Evolutionary conservation across 2,329 filamentous ascomycete genomes (phyloP).

Genomic region (Curvularia lunata): DNA sequence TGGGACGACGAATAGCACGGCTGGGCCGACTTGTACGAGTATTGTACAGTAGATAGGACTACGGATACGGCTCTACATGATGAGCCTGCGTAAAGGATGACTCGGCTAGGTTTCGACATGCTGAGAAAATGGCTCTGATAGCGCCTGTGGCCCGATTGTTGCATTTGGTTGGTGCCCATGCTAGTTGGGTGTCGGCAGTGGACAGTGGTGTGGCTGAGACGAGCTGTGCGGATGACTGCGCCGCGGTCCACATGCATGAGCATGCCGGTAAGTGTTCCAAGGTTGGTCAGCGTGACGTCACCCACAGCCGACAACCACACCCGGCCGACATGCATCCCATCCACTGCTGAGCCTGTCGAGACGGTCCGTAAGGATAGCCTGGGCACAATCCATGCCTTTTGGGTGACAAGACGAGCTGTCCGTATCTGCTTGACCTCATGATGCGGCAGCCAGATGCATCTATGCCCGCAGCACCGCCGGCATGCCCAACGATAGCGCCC

Average conservation of each 20-base stretch:
- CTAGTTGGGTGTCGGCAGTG: slow-evolving; percentile 2
- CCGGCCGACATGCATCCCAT: slow-evolving; percentile 20
- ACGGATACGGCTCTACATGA: slow-evolving; percentile 4
- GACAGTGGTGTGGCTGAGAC: slow-evolving; percentile 22
- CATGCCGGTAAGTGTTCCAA: slow-evolving; percentile 6
- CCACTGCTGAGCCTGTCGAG: slow-evolving; percentile 24
- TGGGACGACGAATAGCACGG: not conserved
- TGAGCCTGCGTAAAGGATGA: slow-evolving; percentile 1
- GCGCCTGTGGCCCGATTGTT: not conserved
- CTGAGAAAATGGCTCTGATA: not conserved
- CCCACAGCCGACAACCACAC: not conserved
- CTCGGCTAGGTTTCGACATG: slow-evolving; percentile 4
- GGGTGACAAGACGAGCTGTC: slow-evolving; percentile 8
- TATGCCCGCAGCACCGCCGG: not conserved
- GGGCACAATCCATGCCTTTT: slow-evolving; percentile 4
- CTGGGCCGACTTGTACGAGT: slow-evolving; percentile 8
- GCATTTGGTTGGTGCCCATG: not conserved
- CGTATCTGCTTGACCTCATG: slow-evolving; percentile 2
- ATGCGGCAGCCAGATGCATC: slow-evolving; percentile 1
- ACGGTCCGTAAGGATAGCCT: slow-evolving; percentile 29
- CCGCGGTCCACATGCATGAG: slow-evolving; percentile 5
- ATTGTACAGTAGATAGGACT: slow-evolving; percentile 6
- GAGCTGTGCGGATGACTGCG: slow-evolving; percentile 8
- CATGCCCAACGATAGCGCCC: slow-evolving; percentile 28
- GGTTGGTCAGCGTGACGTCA: slow-evolving; percentile 30